These are phyloP conservation scores for Durio zibethinus DNA, from an alignment of 345 rosid genomes.

Conservation along the genomic window DNA sequence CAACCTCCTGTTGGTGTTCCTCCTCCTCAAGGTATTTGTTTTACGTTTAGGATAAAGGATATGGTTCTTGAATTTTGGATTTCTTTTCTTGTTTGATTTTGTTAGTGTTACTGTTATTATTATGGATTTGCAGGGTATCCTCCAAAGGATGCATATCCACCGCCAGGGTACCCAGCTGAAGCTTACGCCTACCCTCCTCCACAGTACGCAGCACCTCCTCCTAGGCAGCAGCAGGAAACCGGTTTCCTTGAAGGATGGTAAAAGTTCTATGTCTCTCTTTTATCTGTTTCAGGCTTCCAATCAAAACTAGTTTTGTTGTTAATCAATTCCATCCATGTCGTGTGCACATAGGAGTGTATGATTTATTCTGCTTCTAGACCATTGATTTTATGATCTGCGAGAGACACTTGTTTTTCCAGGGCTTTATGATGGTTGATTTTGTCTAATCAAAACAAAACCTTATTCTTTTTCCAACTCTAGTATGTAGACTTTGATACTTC, in stretches of 20 bases:
- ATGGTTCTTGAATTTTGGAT: no score
- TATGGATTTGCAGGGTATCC: constrained; percentile 39
- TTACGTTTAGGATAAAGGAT: no score
- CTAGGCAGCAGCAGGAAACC: constrained; percentile 27
- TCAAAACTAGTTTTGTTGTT: not conserved
- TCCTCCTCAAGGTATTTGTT: constrained; percentile 44
- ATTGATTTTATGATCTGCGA: not conserved
- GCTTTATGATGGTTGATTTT: not conserved
- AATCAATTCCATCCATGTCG: not conserved
- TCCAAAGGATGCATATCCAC: constrained; percentile 52
- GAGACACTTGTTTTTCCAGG: not conserved
- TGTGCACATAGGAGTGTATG: not conserved
- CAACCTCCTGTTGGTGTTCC: constrained; percentile 51
- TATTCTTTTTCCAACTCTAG: not conserved
- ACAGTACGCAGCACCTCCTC: constrained; percentile 24
- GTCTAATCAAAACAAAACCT: not conserved
- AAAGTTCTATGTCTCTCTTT: not conserved
- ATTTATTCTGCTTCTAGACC: not conserved
- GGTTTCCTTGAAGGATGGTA: constrained; percentile 57
- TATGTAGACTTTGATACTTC: not conserved
- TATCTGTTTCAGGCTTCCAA: not conserved
- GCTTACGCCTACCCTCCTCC: constrained; percentile 37
- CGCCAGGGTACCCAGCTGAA: constrained; percentile 47
- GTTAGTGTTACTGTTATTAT: not conserved
- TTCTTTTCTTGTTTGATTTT: not conserved